Percentiles rank a stretch among this genome's conserved stretches.
phyloP scores from a whole-genome alignment of 164 flowering plant genomes.

The Tinospora cordifolia region DNA sequence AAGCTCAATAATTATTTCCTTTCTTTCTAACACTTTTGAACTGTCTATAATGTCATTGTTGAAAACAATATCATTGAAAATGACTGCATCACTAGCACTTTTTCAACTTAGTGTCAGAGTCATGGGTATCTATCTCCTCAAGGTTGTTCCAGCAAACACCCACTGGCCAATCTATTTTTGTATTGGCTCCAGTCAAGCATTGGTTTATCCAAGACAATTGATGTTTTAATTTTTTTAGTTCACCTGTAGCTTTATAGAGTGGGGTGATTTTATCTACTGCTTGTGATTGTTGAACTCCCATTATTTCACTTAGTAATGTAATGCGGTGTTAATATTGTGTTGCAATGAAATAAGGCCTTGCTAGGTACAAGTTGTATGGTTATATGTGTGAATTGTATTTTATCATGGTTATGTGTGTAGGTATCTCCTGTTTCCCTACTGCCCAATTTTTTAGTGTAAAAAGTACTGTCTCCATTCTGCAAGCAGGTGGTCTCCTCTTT shows the following conservation, averaged over 20 bases:
- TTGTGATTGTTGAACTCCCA: not conserved
- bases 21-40: constrained; percentile 23
- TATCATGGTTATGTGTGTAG: constrained; percentile 26
- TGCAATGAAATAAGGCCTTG: not conserved
- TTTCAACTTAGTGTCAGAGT: constrained; percentile 20
- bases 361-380: not conserved
- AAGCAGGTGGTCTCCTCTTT: constrained; percentile 53
- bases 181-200: not conserved
- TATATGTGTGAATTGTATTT: constrained; percentile 5
- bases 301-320: not conserved
- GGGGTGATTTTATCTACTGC: not conserved
- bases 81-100: constrained; percentile 16
- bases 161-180: not conserved
- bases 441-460: constrained; percentile 70
- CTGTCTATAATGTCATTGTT: constrained; percentile 22
- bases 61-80: constrained; percentile 36
- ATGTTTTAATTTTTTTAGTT: not conserved
- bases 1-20: constrained; percentile 26
- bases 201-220: not conserved
- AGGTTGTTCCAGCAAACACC: constrained; percentile 27
- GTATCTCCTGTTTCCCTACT: constrained; percentile 90
- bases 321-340: not conserved
- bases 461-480: constrained; percentile 73
- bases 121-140: constrained; percentile 27
- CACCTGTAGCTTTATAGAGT: too few relatives aligned